These are phyloP conservation scores for Phoma sp. DNA, from an alignment of 2,329 filamentous ascomycete genomes.

Conservation along the genomic window DNA sequence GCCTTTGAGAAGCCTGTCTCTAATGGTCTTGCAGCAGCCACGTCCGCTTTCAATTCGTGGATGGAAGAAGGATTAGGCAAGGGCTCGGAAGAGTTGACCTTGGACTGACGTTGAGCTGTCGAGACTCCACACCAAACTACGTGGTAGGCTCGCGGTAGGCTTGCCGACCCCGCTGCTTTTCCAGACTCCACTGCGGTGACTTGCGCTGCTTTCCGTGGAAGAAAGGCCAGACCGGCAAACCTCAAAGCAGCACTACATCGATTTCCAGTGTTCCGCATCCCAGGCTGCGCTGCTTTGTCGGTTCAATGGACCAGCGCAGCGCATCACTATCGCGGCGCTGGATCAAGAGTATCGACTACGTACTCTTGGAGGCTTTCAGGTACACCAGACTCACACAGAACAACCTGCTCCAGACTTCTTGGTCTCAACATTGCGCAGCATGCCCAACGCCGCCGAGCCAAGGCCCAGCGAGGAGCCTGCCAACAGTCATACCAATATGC, in stretches of 20 bases:
- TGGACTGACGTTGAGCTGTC: conserved; percentile 5
- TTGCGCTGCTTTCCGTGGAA: conserved; percentile 10
- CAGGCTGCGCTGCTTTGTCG: conserved; percentile 6
- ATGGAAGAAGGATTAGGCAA: background rate
- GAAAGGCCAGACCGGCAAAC: background rate
- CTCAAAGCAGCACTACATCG: background rate
- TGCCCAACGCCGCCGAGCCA: conserved; percentile 8
- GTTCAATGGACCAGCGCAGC: background rate
- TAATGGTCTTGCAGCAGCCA: conserved; percentile 9
- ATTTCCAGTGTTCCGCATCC: background rate
- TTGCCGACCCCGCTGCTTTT: conserved; percentile 12
- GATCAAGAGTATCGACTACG: background rate
- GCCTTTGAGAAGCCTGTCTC: background rate
- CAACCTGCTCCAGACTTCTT: background rate
- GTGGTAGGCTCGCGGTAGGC: conserved; percentile 8
- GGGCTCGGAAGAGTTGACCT: conserved; percentile 8
- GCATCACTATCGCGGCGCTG: conserved; percentile 3
- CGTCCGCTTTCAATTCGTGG: background rate
- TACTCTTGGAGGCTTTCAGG: background rate
- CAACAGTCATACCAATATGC: background rate
- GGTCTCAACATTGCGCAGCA: conserved; percentile 6
- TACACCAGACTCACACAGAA: conserved; percentile 1
- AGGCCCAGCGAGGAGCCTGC: background rate
- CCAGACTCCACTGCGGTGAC: background rate
- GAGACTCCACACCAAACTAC: conserved; percentile 8